These are phyloP conservation scores for Pseudocercospora crystallina DNA, from an alignment of 2,329 filamentous ascomycete species.

Conservation along the genomic window DNA sequence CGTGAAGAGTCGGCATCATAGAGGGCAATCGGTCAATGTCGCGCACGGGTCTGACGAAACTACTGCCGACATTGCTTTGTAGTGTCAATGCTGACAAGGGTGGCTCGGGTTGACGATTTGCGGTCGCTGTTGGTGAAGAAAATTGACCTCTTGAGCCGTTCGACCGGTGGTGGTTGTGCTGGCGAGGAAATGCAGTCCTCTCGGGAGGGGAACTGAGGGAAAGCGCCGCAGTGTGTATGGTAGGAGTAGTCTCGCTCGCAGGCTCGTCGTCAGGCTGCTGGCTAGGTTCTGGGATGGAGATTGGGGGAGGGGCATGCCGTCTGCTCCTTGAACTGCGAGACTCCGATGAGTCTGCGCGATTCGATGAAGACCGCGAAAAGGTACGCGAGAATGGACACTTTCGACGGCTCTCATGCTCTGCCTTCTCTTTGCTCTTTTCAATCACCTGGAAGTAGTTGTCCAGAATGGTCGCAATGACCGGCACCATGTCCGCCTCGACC, in stretches of 20 bases:
- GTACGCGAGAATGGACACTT: constrained; percentile 42
- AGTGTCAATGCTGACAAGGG: constrained; percentile 32
- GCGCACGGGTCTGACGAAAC: constrained; percentile 75
- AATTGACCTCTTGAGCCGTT: constrained; percentile 38
- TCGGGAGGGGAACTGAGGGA: constrained; percentile 71
- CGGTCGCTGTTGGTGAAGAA: constrained; percentile 28
- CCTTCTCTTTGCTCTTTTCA: constrained; percentile 84
- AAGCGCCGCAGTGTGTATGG: constrained; percentile 52
- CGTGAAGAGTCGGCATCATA: constrained; percentile 70
- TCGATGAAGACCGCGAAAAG: constrained; percentile 42
- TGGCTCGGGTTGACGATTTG: constrained; percentile 22
- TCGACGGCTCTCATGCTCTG: constrained; percentile 73
- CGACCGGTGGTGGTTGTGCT: constrained; percentile 51
- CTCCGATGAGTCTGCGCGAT: constrained; percentile 32
- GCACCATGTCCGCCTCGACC: constrained; percentile 98
- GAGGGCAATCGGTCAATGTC: constrained; percentile 81
- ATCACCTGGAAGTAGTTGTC: constrained; percentile 98
- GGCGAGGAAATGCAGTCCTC: constrained; percentile 62
- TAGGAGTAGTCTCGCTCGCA: constrained; percentile 61
- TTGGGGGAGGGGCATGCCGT: constrained; percentile 79
- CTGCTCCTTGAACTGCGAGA: constrained; percentile 53
- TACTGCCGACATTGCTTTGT: constrained; percentile 27
- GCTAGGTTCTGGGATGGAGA: constrained; percentile 67
- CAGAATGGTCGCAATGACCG: constrained; percentile 95
- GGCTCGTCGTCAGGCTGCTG: constrained; percentile 51